A percentile compares a stretch with the other conserved stretches of the same genome.
These are phyloP conservation scores for Trichophyton simii DNA, from an alignment of 2,329 filamentous ascomycete genomes.

Conservation along the genomic window DNA sequence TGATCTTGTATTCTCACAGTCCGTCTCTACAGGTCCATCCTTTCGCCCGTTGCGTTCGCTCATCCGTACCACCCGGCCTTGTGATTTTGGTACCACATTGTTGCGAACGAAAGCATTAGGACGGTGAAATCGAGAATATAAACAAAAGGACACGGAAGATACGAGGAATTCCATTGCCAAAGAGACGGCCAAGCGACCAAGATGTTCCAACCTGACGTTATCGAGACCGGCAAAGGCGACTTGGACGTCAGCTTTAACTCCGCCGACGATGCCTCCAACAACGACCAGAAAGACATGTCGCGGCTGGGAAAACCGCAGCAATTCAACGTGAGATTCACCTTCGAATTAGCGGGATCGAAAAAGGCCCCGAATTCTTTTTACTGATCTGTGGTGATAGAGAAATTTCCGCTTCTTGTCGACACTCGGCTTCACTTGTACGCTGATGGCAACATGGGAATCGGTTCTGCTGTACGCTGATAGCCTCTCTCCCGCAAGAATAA, in stretches of 20 bases:
- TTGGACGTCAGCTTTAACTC: conserved; percentile 9
- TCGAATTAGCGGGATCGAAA: background rate
- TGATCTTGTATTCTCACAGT: background rate
- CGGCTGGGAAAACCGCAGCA: conserved; percentile 41
- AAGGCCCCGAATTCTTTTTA: background rate
- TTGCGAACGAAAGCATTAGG: background rate
- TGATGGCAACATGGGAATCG: conserved; percentile 32
- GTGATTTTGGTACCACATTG: too few relatives aligned
- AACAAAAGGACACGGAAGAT: background rate
- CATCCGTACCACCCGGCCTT: background rate
- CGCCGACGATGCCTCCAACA: conserved; percentile 10
- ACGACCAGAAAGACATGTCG: conserved; percentile 29
- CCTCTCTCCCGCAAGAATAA: background rate
- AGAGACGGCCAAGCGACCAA: background rate
- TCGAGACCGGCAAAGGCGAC: background rate
- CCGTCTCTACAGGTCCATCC: background rate
- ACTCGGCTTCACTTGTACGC: conserved; percentile 30
- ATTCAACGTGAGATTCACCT: conserved; percentile 25
- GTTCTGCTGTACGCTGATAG: conserved; percentile 23
- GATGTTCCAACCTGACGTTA: background rate
- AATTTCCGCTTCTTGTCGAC: conserved; percentile 32
- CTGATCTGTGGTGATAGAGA: conserved; percentile 18
- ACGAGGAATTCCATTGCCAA: too few relatives aligned
- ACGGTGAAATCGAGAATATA: background rate
- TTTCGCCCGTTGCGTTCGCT: background rate